Base-by-base conservation (phyloP, 1,284 basidiomycete genomes). In the Tylopilus orsonianus region DNA sequence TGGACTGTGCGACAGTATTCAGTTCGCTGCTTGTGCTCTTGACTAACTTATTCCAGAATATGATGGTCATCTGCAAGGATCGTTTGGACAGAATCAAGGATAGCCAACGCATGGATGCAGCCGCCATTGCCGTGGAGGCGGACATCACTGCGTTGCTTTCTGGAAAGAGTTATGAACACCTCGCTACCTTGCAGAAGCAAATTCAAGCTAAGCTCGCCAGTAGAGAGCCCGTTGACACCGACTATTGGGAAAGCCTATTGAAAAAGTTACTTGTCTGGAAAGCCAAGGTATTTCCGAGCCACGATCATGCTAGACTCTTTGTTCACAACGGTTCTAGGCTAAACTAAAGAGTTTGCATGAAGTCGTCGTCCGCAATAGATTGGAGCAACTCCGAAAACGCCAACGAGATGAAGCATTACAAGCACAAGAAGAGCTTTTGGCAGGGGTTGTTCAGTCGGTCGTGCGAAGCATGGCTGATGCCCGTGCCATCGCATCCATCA, bases 201-300 rank as follows among this genome's bases (percentile, higher is more conserved):
- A 87, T 99, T 13, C 90, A 93, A 60, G 78, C 78, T 43, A 99
- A 99, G 70, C 79, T 99, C 1, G 76, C 80, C 0, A 93, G 92
- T 51, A 92, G 93, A 26, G 94, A 98, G 68, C 93, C 95, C 1
- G 81, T 99, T 33, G 97, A 99, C 68, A 89, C 87, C 12, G 97
- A 99, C 67, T 99, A 99, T 66, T 99, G 97, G 97, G 96, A 98
- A 69, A 78, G 85, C 32, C 73, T 99, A 6, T 70, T 99, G 50
- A 90, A 92, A 67, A 94, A 92, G 65, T 73, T 99, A 34, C 75
- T 97, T n/a, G 95, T 99, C 1, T 97, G 93, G 87, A 97, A 97
- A 69, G 90, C 97, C n/a, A 97, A 97, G 74, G 92, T 91, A 58
- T 34, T 27, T 34, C 38, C 18, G 9, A 26, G 43, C 29, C 14